phyloP scores from a whole-genome alignment of 2,329 filamentous ascomycete species.

The Arthrobotrys sinensis region DNA sequence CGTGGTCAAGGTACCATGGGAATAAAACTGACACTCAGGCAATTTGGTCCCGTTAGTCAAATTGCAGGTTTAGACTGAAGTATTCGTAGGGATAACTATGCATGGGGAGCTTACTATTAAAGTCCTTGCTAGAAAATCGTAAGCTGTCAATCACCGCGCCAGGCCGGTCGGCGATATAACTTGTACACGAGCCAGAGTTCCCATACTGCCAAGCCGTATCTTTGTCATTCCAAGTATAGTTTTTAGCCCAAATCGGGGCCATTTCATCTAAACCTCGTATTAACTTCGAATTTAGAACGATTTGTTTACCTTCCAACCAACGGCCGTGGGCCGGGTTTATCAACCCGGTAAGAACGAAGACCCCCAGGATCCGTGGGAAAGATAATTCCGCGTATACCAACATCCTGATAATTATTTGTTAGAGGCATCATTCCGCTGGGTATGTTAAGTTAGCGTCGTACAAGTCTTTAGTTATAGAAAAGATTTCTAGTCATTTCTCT shows the following conservation, averaged over 20 bases:
- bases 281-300: not conserved
- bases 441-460: not conserved
- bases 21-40: not conserved
- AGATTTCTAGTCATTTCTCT: not conserved
- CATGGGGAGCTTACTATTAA: not conserved
- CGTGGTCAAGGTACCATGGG: constrained; percentile 23
- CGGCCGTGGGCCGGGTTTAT: not conserved
- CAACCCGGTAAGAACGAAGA: not conserved
- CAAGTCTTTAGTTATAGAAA: too few species aligned
- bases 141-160: constrained; percentile 15
- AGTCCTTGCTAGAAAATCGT: not conserved
- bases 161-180: not conserved
- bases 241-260: not conserved
- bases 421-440: not conserved
- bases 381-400: too few species aligned
- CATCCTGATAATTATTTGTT: not conserved
- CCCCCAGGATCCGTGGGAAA: not conserved
- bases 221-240: constrained; percentile 1
- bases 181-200: constrained; percentile 15
- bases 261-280: not conserved
- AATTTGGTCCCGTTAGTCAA: not conserved
- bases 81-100: not conserved
- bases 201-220: constrained; percentile 17
- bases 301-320: not conserved
- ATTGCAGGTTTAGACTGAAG: not conserved